phyloP scores from a whole-genome alignment of 2,329 filamentous ascomycete species.

The Graphilbum fragrans region DNA sequence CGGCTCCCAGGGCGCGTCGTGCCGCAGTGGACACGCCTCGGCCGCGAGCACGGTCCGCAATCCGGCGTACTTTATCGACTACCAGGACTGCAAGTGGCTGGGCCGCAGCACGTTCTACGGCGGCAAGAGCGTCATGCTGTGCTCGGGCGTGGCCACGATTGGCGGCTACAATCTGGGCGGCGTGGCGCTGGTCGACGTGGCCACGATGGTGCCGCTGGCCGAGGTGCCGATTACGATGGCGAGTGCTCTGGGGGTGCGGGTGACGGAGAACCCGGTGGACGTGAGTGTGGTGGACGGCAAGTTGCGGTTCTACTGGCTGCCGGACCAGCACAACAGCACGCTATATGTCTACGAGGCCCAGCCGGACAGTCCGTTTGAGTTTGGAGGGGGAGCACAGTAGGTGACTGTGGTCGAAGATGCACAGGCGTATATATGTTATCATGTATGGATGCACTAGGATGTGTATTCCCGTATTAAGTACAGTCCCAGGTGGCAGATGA shows the following conservation, averaged over 20 bases:
- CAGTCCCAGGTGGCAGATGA: no score
- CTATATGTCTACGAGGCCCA: slow-evolving; percentile 12
- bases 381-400: background rate
- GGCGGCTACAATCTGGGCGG: slow-evolving; percentile 24
- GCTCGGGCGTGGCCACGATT: slow-evolving; percentile 29
- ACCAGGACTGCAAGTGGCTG: slow-evolving; percentile 39
- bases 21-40: background rate
- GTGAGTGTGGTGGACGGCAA: slow-evolving; percentile 28
- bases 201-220: slow-evolving; percentile 29
- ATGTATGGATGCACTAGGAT: no score
- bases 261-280: slow-evolving; percentile 38
- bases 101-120: slow-evolving; percentile 24
- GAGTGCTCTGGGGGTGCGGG: slow-evolving; percentile 22
- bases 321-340: slow-evolving; percentile 32
- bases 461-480: no score
- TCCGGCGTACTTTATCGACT: slow-evolving; percentile 32
- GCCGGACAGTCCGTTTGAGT: background rate
- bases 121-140: slow-evolving; percentile 31
- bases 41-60: slow-evolving; percentile 14
- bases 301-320: slow-evolving; percentile 32
- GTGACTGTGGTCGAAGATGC: no score
- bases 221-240: slow-evolving; percentile 32
- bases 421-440: no score
- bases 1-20: background rate
- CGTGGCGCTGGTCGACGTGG: slow-evolving; percentile 32